Evolutionary conservation across 2,329 filamentous ascomycete genomes (phyloP).

Genomic region (Coniosporium tulheliwenetii): DNA sequence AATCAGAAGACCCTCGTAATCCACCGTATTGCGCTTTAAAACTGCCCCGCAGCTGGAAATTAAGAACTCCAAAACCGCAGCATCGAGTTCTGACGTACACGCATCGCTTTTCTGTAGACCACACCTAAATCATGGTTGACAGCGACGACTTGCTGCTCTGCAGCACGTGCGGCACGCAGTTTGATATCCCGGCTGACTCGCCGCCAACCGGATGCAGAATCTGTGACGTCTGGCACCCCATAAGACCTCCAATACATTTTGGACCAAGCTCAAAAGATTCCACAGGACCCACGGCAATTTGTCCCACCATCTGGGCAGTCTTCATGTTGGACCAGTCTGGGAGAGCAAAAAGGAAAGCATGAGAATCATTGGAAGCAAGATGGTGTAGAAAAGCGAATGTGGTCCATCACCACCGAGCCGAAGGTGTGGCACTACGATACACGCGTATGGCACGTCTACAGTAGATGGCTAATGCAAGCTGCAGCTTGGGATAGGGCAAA

Average conservation of each 20-base stretch:
- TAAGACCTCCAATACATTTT: neutral
- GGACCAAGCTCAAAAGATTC: neutral
- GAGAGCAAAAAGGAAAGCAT: slow-evolving; percentile 25
- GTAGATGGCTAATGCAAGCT: slow-evolving; percentile 25
- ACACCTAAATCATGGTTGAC: slow-evolving; percentile 4
- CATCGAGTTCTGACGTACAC: too few species aligned
- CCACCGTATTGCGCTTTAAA: too few species aligned
- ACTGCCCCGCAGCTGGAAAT: too few species aligned
- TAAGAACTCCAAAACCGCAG: too few species aligned
- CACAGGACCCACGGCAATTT: slow-evolving; percentile 48
- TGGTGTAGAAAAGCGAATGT: slow-evolving; percentile 25
- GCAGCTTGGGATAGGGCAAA: slow-evolving; percentile 59
- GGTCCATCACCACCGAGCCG: slow-evolving; percentile 28
- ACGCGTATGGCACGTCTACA: neutral
- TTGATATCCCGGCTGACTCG: slow-evolving; percentile 33
- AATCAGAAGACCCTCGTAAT: too few species aligned
- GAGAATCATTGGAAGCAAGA: slow-evolving; percentile 39
- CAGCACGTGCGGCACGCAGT: slow-evolving; percentile 56
- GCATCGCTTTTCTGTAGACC: too few species aligned
- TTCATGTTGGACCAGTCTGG: slow-evolving; percentile 43
- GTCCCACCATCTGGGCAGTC: slow-evolving; percentile 46
- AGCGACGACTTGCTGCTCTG: slow-evolving; percentile 40
- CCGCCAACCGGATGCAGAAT: slow-evolving; percentile 46
- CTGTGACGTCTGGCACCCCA: slow-evolving; percentile 44
- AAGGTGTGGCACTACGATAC: slow-evolving; percentile 12